These are phyloP conservation scores for Xylaria telfairii DNA, from an alignment of 495 filamentous ascomycete species.

Conservation along the genomic window DNA sequence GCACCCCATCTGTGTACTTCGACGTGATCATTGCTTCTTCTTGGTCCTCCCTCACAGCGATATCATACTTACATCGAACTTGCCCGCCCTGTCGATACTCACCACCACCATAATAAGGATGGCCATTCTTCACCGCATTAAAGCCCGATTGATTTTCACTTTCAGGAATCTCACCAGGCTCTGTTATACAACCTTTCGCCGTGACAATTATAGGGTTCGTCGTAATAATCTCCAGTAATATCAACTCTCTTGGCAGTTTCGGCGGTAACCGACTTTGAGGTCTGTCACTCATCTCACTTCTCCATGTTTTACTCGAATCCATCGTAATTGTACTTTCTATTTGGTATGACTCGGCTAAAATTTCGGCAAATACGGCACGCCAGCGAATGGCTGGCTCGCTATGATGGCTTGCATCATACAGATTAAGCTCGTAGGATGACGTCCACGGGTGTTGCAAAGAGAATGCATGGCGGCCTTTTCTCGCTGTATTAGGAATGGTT, in stretches of 20 bases:
- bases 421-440: conserved; percentile 76
- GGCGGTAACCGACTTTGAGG: conserved; percentile 69
- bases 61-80: conserved; percentile 56
- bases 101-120: conserved; percentile 65
- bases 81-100: conserved; percentile 61
- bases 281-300: conserved; percentile 72
- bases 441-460: conserved; percentile 76
- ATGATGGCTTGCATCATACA: conserved; percentile 64
- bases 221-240: conserved; percentile 8
- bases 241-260: conserved; percentile 71
- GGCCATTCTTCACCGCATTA: conserved; percentile 55
- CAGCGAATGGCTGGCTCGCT: conserved; percentile 60
- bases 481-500: conserved; percentile 81
- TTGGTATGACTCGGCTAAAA: conserved; percentile 71
- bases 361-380: conserved; percentile 80
- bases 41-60: background rate
- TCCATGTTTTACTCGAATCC: conserved; percentile 77
- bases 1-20: too few species aligned
- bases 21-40: background rate
- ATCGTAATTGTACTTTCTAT: conserved; percentile 77
- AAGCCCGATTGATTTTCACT: conserved; percentile 57
- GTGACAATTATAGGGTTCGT: background rate
- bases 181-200: conserved; percentile 72
- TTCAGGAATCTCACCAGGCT: conserved; percentile 62
- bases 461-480: conserved; percentile 77